Evolutionary conservation across 208 protist species (phyloP).

Genomic region (Naegleria fowleri): DNA sequence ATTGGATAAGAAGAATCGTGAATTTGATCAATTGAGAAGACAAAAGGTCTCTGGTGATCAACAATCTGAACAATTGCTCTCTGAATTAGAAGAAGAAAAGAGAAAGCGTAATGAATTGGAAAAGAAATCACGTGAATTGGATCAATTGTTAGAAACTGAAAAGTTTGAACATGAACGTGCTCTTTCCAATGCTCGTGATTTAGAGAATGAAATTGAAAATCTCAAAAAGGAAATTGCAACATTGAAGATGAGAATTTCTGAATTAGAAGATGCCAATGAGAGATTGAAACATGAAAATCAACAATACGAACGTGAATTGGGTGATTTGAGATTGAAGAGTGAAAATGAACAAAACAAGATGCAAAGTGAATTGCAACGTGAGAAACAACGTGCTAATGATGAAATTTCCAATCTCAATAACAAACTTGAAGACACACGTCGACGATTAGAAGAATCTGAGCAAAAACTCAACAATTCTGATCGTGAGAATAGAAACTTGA

Average conservation of each 20-base stretch:
- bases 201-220: not conserved
- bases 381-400: not conserved
- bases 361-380: not conserved
- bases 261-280: not conserved
- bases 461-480: not conserved
- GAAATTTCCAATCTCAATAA: not conserved
- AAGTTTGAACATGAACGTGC: not conserved
- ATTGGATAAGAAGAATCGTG: not conserved
- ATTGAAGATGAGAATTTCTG: constrained; percentile 4
- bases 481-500: not conserved
- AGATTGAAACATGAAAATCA: not conserved
- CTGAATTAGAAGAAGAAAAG: constrained; percentile 6
- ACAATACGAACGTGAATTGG: not conserved
- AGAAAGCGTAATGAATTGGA: not conserved
- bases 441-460: not conserved
- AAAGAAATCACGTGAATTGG: not conserved
- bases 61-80: not conserved
- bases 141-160: not conserved
- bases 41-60: not conserved
- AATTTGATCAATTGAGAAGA: constrained; percentile 1
- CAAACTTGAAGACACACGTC: not conserved
- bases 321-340: not conserved
- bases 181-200: not conserved
- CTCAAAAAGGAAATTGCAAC: not conserved
- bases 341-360: not conserved